Percentiles rank a stretch among this genome's conserved stretches.
These are phyloP conservation scores for Alternaria sp. DNA, from an alignment of 2,329 filamentous ascomycete species.

Conservation along the genomic window DNA sequence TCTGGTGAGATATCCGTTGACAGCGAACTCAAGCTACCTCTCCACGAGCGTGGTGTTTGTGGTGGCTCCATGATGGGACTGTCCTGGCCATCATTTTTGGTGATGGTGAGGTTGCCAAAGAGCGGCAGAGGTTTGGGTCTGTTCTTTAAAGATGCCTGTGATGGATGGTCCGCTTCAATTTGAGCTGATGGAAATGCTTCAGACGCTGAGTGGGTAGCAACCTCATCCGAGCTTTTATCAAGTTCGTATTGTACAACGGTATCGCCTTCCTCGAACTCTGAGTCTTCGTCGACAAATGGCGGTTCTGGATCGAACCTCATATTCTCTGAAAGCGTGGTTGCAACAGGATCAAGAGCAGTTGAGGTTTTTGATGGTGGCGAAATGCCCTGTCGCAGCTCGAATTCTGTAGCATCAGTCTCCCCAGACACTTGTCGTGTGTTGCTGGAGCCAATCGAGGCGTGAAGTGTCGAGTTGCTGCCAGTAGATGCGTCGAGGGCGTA, in stretches of 20 bases:
- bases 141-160: slow-evolving; percentile 10
- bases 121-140: slow-evolving; percentile 17
- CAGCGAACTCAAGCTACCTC: slow-evolving; percentile 43
- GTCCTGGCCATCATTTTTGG: slow-evolving; percentile 29
- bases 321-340: neutral
- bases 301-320: slow-evolving; percentile 11
- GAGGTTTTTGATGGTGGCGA: neutral
- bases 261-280: slow-evolving; percentile 48
- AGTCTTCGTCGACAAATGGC: slow-evolving; percentile 34
- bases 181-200: slow-evolving; percentile 13
- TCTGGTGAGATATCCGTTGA: slow-evolving; percentile 43
- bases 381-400: neutral
- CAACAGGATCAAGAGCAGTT: neutral
- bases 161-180: slow-evolving; percentile 9
- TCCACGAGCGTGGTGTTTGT: slow-evolving; percentile 44
- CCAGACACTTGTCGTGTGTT: neutral
- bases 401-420: slow-evolving; percentile 1
- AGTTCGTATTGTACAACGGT: slow-evolving; percentile 46
- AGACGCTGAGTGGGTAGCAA: slow-evolving; percentile 9
- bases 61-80: slow-evolving; percentile 30
- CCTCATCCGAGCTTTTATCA: slow-evolving; percentile 22
- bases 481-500: slow-evolving; percentile 5
- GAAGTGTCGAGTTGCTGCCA: neutral
- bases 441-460: slow-evolving; percentile 2
- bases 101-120: slow-evolving; percentile 32